Percentiles rank a stretch among this genome's conserved stretches.
Evolutionary conservation across 225 moss, liverwort and hornwort species (phyloP).

Genomic region (Rhytidiadelphus loreus): DNA sequence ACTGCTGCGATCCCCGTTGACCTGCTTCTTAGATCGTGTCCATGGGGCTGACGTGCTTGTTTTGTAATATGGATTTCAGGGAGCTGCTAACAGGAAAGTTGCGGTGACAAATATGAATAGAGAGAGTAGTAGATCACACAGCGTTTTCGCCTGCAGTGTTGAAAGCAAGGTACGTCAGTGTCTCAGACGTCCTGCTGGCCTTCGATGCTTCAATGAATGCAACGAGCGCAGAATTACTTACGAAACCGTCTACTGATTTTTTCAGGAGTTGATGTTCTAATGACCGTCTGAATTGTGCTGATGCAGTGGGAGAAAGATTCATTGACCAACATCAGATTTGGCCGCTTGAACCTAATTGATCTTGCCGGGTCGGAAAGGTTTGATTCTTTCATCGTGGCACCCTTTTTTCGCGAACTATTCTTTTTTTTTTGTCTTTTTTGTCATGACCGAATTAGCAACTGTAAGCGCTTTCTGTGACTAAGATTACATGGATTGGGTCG

Average conservation of each 20-base stretch:
- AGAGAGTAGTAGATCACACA: slow-evolving; percentile 97
- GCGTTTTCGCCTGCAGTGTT: slow-evolving; percentile 90
- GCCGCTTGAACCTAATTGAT: slow-evolving; percentile 85
- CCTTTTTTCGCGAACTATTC: no score
- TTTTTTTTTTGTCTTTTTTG: no score
- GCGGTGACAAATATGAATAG: slow-evolving; percentile 96
- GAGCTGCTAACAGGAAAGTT: slow-evolving; percentile 85
- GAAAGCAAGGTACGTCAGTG: slow-evolving; percentile 67
- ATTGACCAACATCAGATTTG: slow-evolving; percentile 80
- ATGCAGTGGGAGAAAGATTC: slow-evolving; percentile 80
- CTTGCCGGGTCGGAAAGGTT: slow-evolving; percentile 97
- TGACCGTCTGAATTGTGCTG: not conserved
- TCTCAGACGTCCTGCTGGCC: not conserved
- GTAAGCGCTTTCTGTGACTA: not conserved
- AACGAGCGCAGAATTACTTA: not conserved
- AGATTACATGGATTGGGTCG: not conserved
- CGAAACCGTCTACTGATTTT: no score
- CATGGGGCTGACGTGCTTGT: not conserved
- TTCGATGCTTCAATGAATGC: not conserved
- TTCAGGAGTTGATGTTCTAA: not conserved
- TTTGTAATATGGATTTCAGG: slow-evolving; percentile 26
- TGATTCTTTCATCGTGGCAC: not conserved
- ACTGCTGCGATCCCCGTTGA: not conserved
- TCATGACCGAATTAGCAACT: not conserved
- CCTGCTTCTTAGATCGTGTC: not conserved